phyloP scores from a whole-genome alignment of 306 rosid genomes.

The Quercus parvula region DNA sequence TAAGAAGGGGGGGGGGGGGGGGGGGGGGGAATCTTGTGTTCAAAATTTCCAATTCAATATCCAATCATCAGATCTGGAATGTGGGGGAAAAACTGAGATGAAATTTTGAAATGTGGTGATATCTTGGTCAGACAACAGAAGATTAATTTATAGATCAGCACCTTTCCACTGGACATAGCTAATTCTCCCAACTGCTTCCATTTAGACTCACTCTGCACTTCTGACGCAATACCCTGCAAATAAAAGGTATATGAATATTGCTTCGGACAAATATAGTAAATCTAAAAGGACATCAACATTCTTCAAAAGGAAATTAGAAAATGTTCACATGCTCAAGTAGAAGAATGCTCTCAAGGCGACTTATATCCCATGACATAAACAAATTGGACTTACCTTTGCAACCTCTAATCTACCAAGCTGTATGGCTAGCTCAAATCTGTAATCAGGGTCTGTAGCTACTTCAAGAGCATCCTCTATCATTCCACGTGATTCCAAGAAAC shows the following conservation, averaged over 20 bases:
- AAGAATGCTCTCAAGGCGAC: conserved; percentile 8
- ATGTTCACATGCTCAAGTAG: not conserved
- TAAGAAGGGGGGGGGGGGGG: no score
- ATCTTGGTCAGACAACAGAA: not conserved
- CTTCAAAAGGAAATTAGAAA: conserved; percentile 7
- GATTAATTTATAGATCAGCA: conserved; percentile 18
- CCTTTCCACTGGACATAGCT: conserved; percentile 97
- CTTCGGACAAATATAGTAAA: conserved; percentile 8
- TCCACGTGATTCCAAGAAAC: conserved; percentile 95
- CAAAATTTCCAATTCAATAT: not conserved
- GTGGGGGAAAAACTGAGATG: not conserved
- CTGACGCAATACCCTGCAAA: conserved; percentile 76
- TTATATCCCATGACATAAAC: conserved; percentile 13
- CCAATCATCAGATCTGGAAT: not conserved
- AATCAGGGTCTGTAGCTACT: conserved; percentile 95
- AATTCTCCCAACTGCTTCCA: conserved; percentile 99
- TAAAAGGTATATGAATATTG: conserved; percentile 12
- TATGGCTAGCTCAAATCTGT: conserved; percentile 92
- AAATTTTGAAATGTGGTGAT: not conserved
- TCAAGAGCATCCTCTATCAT: conserved; percentile 99
- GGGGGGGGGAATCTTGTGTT: not conserved
- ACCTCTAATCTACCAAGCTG: conserved; percentile 94
- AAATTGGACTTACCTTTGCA: conserved; percentile 64
- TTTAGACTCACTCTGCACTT: conserved; percentile 85
- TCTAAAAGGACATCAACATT: not conserved